Base-by-base conservation (phyloP, 495 filamentous ascomycete genomes). In the Tuber umbilicatum region DNA sequence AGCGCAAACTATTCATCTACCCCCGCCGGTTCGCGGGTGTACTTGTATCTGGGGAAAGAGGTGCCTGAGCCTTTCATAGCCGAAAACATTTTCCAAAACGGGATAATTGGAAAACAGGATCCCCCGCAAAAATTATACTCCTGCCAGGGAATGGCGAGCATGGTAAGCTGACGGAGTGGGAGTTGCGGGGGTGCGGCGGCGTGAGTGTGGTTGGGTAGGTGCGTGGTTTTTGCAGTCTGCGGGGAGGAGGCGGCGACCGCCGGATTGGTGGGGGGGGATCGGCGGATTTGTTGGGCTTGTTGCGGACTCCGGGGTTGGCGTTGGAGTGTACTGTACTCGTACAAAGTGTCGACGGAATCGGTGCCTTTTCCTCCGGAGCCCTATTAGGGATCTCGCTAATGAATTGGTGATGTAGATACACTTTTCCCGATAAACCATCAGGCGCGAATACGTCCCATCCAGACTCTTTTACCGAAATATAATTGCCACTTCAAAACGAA, bases 101-200 rank as follows among this genome's bases (percentile, higher is more conserved):
- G n/a, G n/a, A n/a, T n/a, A n/a, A n/a, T n/a, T n/a, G n/a, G n/a
- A 6, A 84, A 88, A 74, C 87, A 87, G 75, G 85, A 85, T 39
- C 81, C 85, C 14, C 80, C 80, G 5, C n/a, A 85, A 83, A 83
- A 73, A 81, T 89, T 35, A 84, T 85, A 69, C 79, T 88, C 0
- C 79, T 88, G 10, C 86, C 85, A 3, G 85, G 86, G 42, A 86
- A 85, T 40, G 84, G 86, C 73, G 82, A 86, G 47, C 85, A 87
- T 72, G 84, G 83, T 31, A 73, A 82, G 17, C 82, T 85, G 35
- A 84, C 84, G 21, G 75, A 81, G 19, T 78, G 85, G n/a, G 81
- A 80, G 19, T 81, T 87, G 10, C 77, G 82, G 69, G 81, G 84
- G 40, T 85, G 84, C 43, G 83, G 84, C 37, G 83, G 85, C 40